Conservation (phyloP, 73 alveolate species). For the Paramecium primaurelia region DNA sequence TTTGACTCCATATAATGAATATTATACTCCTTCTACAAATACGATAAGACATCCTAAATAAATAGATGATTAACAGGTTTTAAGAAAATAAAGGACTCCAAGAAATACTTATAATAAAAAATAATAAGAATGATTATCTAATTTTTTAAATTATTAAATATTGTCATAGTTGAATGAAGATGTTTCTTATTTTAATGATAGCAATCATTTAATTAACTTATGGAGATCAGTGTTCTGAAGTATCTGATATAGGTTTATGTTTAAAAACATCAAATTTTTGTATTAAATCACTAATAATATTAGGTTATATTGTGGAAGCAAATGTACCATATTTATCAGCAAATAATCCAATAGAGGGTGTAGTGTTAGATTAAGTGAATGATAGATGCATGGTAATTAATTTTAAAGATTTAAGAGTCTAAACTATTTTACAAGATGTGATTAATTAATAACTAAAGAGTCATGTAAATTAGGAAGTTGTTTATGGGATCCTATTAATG, state of each 20-base stretch:
- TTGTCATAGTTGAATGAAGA: not conserved
- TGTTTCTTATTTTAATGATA: not conserved
- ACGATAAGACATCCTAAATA: not conserved
- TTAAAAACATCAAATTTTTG: not conserved
- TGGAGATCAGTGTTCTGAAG: not conserved
- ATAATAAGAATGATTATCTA: not conserved
- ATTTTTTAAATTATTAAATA: not conserved
- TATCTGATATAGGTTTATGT: not conserved
- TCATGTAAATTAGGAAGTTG: not conserved
- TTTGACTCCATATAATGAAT: not conserved
- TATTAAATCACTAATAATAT: not conserved
- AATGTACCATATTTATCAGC: not conserved
- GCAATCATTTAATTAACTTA: not conserved
- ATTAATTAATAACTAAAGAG: not conserved
- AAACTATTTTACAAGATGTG: not conserved
- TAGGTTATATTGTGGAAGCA: not conserved
- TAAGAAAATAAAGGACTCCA: not conserved
- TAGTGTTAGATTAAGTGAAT: not conserved
- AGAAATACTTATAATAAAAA: not conserved
- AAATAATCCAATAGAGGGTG: not conserved
- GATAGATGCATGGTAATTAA: constrained; percentile 31
- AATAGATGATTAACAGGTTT: not conserved
- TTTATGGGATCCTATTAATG: constrained; percentile 12
- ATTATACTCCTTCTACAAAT: not conserved
- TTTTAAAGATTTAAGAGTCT: not conserved